phyloP scores from a whole-genome alignment of 1,284 basidiomycete genomes.

The Heterobasidion parviporum region DNA sequence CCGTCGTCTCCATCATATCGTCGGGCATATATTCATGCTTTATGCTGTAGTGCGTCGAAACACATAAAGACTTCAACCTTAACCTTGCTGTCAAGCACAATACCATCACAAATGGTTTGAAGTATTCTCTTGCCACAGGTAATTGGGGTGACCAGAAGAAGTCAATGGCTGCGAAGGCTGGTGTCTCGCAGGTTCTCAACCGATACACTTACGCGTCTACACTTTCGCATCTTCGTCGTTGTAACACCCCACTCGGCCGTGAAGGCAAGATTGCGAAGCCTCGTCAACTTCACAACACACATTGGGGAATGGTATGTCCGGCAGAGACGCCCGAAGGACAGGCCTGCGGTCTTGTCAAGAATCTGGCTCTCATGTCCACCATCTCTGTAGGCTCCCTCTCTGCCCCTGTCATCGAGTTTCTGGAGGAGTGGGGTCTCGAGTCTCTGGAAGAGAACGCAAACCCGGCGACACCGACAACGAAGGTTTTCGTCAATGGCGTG shows the following conservation, averaged over 20 bases:
- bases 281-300: constrained; percentile 97
- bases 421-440: constrained; percentile 97
- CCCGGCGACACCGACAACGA: constrained; percentile 79
- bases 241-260: constrained; percentile 96
- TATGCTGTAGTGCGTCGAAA: constrained; percentile 92
- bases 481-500: constrained; percentile 98
- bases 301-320: constrained; percentile 99
- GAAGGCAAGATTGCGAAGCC: constrained; percentile 99
- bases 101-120: constrained; percentile 96
- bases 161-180: constrained; percentile 94
- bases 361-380: constrained; percentile 95
- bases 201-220: constrained; percentile 99
- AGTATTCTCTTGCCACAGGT: constrained; percentile 96
- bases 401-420: constrained; percentile 95
- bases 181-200: constrained; percentile 98
- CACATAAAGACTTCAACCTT: constrained; percentile 92
- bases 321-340: constrained; percentile 99
- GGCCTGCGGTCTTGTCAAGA: constrained; percentile 98
- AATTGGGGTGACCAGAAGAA: constrained; percentile 99
- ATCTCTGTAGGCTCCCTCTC: constrained; percentile 97
- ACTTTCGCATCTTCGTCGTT: constrained; percentile 93
- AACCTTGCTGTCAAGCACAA: constrained; percentile 90
- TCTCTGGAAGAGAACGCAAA: constrained; percentile 86
- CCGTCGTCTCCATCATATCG: constrained; percentile 10
- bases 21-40: constrained; percentile 1